Base-by-base conservation (phyloP, 2,329 filamentous ascomycete species). In the Daldinia sp. region DNA sequence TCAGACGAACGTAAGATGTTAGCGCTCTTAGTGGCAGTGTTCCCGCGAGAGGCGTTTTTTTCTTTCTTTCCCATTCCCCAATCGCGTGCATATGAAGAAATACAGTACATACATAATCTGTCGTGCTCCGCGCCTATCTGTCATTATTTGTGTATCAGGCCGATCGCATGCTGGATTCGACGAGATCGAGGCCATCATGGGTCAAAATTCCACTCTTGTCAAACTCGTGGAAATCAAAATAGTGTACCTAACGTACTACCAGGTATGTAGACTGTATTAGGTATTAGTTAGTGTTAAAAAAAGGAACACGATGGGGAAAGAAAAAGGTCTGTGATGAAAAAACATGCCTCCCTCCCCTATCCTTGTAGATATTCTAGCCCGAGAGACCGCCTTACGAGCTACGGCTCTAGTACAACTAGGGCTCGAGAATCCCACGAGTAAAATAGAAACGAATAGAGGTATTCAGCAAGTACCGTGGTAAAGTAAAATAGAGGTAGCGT, bases 101-200 rank as follows among this genome's bases (percentile, higher is more conserved):
- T 35, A 35, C 33, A 6, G 7, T 9, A 35, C 33, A 9, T 35
- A 35, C 6, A 35, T 53, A 53, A 42, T 61, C 61, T 70, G 62
- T 68, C 55, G 68, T 68, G 65, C 62, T 64, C 68, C 56, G 60
- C 65, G 62, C 68, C 65, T 66, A 71, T 71, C 68, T 71, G 44
- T 65, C 54, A 65, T 65, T 59, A 46, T 46, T 55, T 37, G 20
- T 63, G 44, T 59, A 55, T 53, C 41, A 41, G 62, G 60, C 57
- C 65, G 65, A 68, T 70, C 65, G 58, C 57, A 68, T 23, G 50
- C 59, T 60, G 58, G 9, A 60, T 42, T 61, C 18, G 48, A 35
- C 51, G 60, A 42, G 55, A 65, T 65, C 61, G 56, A 42, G 59
- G 42, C 12, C 53, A 41, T 20, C n/a, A 41, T 15, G 39, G 37